phyloP scores from a whole-genome alignment of 805 yeast species.

The Isabelozyma pseudorhagii region DNA sequence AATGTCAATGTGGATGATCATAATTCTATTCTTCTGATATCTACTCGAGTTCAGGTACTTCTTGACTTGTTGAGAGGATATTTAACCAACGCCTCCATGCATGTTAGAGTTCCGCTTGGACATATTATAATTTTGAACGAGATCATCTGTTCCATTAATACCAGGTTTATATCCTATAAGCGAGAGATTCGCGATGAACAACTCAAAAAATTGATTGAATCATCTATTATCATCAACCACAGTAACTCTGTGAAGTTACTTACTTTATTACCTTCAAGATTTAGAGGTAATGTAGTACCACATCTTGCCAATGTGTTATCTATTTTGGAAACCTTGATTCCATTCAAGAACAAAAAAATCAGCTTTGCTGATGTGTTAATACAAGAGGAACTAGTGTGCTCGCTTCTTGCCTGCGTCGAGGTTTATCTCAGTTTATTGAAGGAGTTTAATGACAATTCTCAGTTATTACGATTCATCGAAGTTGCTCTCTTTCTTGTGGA shows the following conservation, averaged over 20 bases:
- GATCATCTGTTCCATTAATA: slow-evolving; percentile 51
- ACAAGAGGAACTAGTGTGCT: slow-evolving; percentile 41
- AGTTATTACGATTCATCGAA: slow-evolving; percentile 56
- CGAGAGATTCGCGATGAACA: slow-evolving; percentile 57
- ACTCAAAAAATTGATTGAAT: slow-evolving; percentile 41
- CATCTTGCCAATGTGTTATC: slow-evolving; percentile 50
- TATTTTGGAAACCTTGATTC: slow-evolving; percentile 56
- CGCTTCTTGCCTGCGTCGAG: slow-evolving; percentile 25
- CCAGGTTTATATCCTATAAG: slow-evolving; percentile 52
- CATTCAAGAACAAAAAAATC: slow-evolving; percentile 40
- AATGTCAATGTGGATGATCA: slow-evolving; percentile 60
- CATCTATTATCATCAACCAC: slow-evolving; percentile 45
- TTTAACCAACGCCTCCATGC: slow-evolving; percentile 49
- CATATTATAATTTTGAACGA: slow-evolving; percentile 49
- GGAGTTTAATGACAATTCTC: slow-evolving; percentile 46
- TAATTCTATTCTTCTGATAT: slow-evolving; percentile 46
- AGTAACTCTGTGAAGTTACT: slow-evolving; percentile 43
- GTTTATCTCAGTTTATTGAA: slow-evolving; percentile 32
- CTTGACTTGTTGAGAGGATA: slow-evolving; percentile 38
- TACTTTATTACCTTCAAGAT: slow-evolving; percentile 28
- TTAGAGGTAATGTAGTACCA: slow-evolving; percentile 40
- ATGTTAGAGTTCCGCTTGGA: slow-evolving; percentile 65
- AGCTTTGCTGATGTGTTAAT: slow-evolving; percentile 27
- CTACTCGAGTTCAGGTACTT: slow-evolving; percentile 48
- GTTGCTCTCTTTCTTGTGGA: slow-evolving; percentile 44